Base-by-base conservation (phyloP, 805 yeast species). In the Myxozyma neotropica region DNA sequence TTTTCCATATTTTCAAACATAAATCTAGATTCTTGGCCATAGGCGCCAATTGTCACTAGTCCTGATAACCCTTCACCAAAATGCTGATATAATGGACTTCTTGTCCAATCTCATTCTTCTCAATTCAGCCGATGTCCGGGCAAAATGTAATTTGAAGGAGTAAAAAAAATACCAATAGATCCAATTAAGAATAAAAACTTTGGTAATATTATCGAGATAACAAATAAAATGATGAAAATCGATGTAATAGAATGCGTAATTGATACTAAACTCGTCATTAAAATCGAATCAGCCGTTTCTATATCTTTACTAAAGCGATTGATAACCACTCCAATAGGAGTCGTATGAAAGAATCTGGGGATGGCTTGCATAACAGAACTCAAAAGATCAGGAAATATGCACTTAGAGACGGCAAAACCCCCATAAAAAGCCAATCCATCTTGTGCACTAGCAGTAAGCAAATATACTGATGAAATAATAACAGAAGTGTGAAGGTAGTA, bases 321-420 rank as follows among this genome's bases (percentile, higher is more conserved):
- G 91, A 93, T 89, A 57, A 93, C 89, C 73, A 98, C 86, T 33
- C 98, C 98, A 67, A 88, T 81, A 10, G 98, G 98, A 2, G 98
- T 94, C 19, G 94, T 81, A 72, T 94, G 98, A 73, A 92, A 93
- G 74, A 93, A 94, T 70, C 97, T 82, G 66, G 90, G 77, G 63
- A 80, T 87, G 2, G 97, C 94, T 63, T 86, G 81, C 70, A 92
- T 72, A 35, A 90, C 85, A 17, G 80, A 80, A n/a, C 76, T 71
- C 70, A 92, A 78, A 23, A 92, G 80, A 45, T 78, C 78, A 56
- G 80, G 77, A 74, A 93, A 93, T 56, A 93, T 81, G 65, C 77
- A 79, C 70, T 86, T 82, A 83, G 80, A 73, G 90, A 97, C 40
- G 74, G 64, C 58, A 77, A 80, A 58, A 77, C 83, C 12, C 97